phyloP scores from a whole-genome alignment of 805 yeast genomes.

The Cyberlindnera mississippiensis region DNA sequence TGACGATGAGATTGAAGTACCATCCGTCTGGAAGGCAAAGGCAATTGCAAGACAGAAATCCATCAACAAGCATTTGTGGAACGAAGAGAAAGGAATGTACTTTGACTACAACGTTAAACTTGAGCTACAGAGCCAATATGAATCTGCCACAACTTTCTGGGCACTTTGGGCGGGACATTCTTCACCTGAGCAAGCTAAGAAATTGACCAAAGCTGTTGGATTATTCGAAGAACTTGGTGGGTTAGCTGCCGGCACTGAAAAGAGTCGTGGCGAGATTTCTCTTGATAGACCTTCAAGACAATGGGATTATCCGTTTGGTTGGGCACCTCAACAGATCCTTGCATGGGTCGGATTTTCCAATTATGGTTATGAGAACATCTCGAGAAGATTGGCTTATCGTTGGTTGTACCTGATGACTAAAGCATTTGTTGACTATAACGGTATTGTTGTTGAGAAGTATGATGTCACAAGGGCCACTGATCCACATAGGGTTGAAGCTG shows the following conservation, averaged over 20 bases:
- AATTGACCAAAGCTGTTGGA: conserved; percentile 55
- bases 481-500: conserved; percentile 92
- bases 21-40: conserved; percentile 56
- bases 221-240: conserved; percentile 88
- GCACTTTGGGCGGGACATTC: conserved; percentile 83
- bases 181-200: conserved; percentile 61
- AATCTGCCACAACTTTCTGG: conserved; percentile 89
- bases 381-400: conserved; percentile 71
- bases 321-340: conserved; percentile 97
- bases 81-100: conserved; percentile 69
- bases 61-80: conserved; percentile 78
- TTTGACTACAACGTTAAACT: conserved; percentile 76
- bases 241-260: conserved; percentile 74
- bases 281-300: conserved; percentile 81
- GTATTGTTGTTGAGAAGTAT: conserved; percentile 93
- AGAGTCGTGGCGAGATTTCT: conserved; percentile 68
- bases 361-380: conserved; percentile 64
- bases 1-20: conserved; percentile 40
- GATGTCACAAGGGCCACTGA: conserved; percentile 79
- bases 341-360: conserved; percentile 84
- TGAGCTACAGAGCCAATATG: conserved; percentile 57
- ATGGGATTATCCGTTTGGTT: conserved; percentile 97
- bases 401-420: conserved; percentile 90
- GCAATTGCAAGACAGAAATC: conserved; percentile 51
- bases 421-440: conserved; percentile 88